Base-by-base conservation (phyloP, 2,329 filamentous ascomycete genomes). In the Cordyceps javanica region DNA sequence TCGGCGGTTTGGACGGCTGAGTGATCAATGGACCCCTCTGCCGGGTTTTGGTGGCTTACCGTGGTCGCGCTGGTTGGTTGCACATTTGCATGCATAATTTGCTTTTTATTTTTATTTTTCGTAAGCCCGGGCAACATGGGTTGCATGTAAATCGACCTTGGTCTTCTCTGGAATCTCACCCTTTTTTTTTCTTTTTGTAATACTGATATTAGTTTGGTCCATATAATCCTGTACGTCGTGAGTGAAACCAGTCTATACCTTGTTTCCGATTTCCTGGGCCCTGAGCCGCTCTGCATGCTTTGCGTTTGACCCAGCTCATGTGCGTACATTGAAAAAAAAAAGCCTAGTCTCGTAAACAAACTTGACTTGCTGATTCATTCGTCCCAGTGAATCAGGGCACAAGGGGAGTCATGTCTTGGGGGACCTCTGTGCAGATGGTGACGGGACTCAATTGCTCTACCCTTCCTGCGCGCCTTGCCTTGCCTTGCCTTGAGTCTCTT, bases 191-290 rank as follows among this genome's bases (percentile, higher is more conserved):
- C 11, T 38, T 16, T 38, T 16, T n/a, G n/a, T n/a, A n/a, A n/a
- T n/a, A n/a, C n/a, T n/a, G n/a, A n/a, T n/a, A n/a, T n/a, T n/a
- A n/a, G n/a, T n/a, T n/a, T n/a, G n/a, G n/a, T n/a, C n/a, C n/a
- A n/a, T n/a, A n/a, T n/a, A n/a, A 32, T 11, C 30, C 21, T 21
- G 9, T 44, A 32, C 38, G 10, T 34, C 38, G n/a, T 38, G 36
- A 21, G 14, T 55, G 41, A 55, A 38, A 55, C 52, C 52, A 16
- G 32, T 26, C 52, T 55, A 46, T 36, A 41, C 30, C 41, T 21
- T 45, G 23, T 55, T 46, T 55, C 52, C 52, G 52, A 46, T 23
- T 46, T 55, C 30, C 52, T 46, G 52, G 52, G 52, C 16, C 30
- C 23, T 11, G 28, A 34, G 51, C n/a, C 34, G 34, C 48, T n/a